Evolutionary conservation across 2,329 filamentous ascomycete genomes (phyloP).

Genomic region (Helminthosporium solani): DNA sequence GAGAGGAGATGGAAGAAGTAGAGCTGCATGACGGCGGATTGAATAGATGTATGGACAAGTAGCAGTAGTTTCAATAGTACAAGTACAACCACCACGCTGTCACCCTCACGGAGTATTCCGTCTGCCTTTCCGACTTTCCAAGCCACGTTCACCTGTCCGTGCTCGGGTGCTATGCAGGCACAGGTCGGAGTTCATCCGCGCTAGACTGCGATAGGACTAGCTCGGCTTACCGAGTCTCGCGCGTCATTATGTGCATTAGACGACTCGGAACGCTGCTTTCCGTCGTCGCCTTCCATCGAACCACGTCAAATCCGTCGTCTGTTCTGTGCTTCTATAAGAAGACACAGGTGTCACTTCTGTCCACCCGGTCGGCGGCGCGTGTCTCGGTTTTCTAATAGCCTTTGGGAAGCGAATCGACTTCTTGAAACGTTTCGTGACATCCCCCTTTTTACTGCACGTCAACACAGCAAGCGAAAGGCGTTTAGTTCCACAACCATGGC

Average conservation of each 20-base stretch:
- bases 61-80: too few relatives aligned
- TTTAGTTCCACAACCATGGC: constrained; percentile 22
- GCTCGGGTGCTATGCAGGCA: too few relatives aligned
- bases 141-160: neutral
- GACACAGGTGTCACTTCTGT: neutral
- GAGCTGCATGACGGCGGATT: constrained; percentile 24
- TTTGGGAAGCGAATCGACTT: too few relatives aligned
- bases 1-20: constrained; percentile 20
- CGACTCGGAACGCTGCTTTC: neutral
- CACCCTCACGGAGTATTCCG: neutral
- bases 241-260: neutral
- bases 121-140: neutral
- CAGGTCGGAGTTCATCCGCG: neutral
- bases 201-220: neutral
- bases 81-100: too few relatives aligned
- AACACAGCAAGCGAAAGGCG: neutral
- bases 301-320: neutral
- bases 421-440: neutral
- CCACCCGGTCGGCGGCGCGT: neutral
- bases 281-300: neutral
- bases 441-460: constrained; percentile 1
- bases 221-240: neutral
- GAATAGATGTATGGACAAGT: too few relatives aligned
- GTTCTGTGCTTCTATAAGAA: neutral
- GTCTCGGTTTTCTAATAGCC: neutral